A percentile compares a stretch with the other conserved stretches of the same genome.
These are phyloP conservation scores for Chenopodium album DNA, from an alignment of 148 eudicot species.

Conservation along the genomic window DNA sequence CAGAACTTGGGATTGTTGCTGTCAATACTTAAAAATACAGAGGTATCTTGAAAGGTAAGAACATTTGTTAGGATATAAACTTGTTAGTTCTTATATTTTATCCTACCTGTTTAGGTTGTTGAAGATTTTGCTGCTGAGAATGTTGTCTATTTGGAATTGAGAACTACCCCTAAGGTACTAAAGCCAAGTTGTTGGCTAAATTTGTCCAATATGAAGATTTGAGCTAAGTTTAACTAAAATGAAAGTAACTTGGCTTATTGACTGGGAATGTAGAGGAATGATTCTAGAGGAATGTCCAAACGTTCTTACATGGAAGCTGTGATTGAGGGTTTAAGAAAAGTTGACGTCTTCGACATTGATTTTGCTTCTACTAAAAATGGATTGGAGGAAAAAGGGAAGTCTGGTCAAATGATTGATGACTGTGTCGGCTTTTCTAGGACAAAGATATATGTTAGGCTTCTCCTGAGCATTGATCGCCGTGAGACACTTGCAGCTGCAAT, in stretches of 20 bases:
- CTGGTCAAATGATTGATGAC: slow-evolving; percentile 24
- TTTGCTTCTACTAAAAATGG: slow-evolving; percentile 33
- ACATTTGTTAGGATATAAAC: too few relatives aligned
- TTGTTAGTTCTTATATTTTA: neutral
- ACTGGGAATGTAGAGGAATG: slow-evolving; percentile 55
- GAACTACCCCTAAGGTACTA: slow-evolving; percentile 96
- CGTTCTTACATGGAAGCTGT: slow-evolving; percentile 85
- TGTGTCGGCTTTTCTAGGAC: slow-evolving; percentile 39
- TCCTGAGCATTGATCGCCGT: slow-evolving; percentile 91
- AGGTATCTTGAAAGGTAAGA: too few relatives aligned
- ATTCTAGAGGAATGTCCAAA: slow-evolving; percentile 78
- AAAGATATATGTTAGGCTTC: slow-evolving; percentile 78
- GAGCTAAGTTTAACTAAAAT: neutral
- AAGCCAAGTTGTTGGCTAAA: neutral
- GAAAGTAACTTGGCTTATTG: neutral
- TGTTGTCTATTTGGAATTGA: slow-evolving; percentile 89
- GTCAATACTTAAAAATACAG: neutral
- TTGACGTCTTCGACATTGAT: slow-evolving; percentile 60
- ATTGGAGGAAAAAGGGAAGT: slow-evolving; percentile 17
- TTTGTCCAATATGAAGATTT: neutral
- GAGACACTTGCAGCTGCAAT: slow-evolving; percentile 81
- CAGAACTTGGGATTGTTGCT: neutral
- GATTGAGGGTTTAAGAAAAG: slow-evolving; percentile 70
- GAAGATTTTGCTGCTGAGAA: slow-evolving; percentile 97
- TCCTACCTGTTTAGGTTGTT: slow-evolving; percentile 50